Evolutionary conservation across 2,329 filamentous ascomycete genomes (phyloP).

Genomic region (Epicoccum nigrum): DNA sequence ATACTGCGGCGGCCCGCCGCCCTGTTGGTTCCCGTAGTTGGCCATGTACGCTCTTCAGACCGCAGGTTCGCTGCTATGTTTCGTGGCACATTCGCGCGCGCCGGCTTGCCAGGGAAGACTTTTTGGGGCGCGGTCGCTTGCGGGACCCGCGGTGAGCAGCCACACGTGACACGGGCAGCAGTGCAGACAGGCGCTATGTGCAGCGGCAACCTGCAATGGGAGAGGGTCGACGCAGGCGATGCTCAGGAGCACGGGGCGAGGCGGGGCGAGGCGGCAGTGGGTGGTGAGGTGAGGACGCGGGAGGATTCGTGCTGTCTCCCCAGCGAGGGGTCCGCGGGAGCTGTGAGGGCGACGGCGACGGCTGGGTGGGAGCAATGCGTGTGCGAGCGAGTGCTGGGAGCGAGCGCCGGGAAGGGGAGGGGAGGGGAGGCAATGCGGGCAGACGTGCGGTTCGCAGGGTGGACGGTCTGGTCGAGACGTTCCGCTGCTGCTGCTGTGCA

Average conservation of each 20-base stretch:
- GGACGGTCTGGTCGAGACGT: constrained; percentile 7
- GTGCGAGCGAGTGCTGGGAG: constrained; percentile 5
- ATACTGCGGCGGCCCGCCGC: constrained; percentile 58
- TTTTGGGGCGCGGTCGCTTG: constrained; percentile 22
- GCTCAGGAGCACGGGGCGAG: constrained; percentile 3
- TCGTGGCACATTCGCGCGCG: constrained; percentile 35
- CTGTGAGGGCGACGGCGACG: not conserved
- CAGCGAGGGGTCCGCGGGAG: constrained; percentile 14
- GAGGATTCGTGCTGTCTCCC: constrained; percentile 18
- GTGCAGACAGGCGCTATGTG: constrained; percentile 19
- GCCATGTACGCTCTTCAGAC: constrained; percentile 57
- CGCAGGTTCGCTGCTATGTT: constrained; percentile 17
- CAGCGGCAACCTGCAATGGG: constrained; percentile 3
- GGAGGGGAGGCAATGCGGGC: not conserved
- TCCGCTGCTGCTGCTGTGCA: not conserved
- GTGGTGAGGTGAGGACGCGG: constrained; percentile 14
- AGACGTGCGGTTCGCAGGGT: constrained; percentile 6
- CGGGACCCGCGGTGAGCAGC: constrained; percentile 20
- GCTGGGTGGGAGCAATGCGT: not conserved
- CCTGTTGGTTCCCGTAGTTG: constrained; percentile 68
- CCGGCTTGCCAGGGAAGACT: constrained; percentile 19
- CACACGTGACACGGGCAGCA: constrained; percentile 2
- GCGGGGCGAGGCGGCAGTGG: constrained; percentile 9
- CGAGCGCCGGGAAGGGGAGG: not conserved
- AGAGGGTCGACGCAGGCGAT: not conserved